phyloP scores from a whole-genome alignment of 805 yeast species.

The Suhomyces pyralidae region DNA sequence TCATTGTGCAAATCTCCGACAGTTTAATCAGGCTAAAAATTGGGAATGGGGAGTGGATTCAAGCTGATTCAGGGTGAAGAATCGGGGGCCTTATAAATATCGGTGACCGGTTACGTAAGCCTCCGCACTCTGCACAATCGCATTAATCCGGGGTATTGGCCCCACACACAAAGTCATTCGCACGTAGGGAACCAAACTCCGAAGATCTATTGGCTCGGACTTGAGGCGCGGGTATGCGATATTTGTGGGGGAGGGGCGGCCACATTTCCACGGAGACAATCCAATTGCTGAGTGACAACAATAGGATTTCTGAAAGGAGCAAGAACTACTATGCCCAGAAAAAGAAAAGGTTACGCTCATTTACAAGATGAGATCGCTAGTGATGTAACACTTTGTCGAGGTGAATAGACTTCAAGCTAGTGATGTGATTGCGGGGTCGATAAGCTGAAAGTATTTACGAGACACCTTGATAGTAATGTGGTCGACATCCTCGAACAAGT shows the following conservation, averaged over 20 bases:
- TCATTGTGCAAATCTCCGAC: conserved; percentile 9
- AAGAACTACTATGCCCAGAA: neutral
- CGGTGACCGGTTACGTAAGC: conserved; percentile 1
- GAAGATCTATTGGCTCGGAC: neutral
- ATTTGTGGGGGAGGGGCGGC: neutral
- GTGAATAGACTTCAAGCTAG: neutral
- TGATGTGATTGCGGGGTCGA: neutral
- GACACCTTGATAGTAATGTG: neutral
- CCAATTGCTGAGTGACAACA: neutral
- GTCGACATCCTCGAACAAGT: neutral
- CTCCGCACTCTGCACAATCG: neutral
- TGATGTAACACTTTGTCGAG: neutral
- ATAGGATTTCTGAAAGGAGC: neutral
- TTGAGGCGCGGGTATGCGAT: neutral
- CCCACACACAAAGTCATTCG: conserved; percentile 2
- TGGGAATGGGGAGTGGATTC: neutral
- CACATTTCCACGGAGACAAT: neutral
- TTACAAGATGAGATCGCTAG: neutral
- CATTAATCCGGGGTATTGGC: conserved; percentile 6
- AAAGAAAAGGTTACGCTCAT: neutral
- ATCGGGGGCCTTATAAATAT: neutral
- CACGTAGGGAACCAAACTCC: conserved; percentile 2
- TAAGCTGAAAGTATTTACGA: neutral
- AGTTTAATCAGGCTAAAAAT: neutral
- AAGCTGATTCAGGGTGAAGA: neutral